Evolutionary conservation across 2,329 filamentous ascomycete species (phyloP).

Genomic region (Fusarium setosum): DNA sequence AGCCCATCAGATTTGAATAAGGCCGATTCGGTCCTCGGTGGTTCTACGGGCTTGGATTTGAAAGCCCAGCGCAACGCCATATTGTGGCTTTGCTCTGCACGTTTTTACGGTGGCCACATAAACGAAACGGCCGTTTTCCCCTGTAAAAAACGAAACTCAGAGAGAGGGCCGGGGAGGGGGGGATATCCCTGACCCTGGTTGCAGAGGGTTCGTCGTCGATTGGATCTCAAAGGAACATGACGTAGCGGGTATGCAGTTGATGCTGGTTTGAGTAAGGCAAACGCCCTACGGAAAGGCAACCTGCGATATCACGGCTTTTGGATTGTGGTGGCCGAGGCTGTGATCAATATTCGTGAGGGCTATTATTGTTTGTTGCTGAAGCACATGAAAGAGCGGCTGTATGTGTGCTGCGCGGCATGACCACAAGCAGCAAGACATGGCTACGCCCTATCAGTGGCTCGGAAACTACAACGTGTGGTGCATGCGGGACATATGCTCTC

Average conservation of each 20-base stretch:
- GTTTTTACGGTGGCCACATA: conserved; percentile 20
- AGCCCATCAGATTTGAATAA: not conserved
- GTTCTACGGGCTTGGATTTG: conserved; percentile 16
- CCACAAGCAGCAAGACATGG: not conserved
- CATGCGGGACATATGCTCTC: not conserved
- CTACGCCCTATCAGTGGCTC: conserved; percentile 1
- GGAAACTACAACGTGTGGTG: conserved; percentile 22
- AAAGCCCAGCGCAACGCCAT: too few relatives aligned
- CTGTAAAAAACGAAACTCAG: conserved; percentile 6
- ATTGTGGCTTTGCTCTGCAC: not conserved
- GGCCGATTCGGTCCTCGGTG: conserved; percentile 26
- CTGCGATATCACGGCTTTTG: too few relatives aligned
- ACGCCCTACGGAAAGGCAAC: not conserved
- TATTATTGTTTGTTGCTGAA: not conserved
- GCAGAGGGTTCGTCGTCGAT: conserved; percentile 4
- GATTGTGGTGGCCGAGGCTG: too few relatives aligned
- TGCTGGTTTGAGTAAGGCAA: conserved; percentile 18
- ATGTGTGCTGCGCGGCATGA: not conserved
- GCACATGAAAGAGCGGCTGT: conserved; percentile 19
- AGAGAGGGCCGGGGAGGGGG: conserved; percentile 13
- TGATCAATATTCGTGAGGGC: too few relatives aligned
- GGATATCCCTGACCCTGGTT: not conserved
- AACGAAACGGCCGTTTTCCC: conserved; percentile 23
- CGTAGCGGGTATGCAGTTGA: conserved; percentile 24
- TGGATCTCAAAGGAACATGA: conserved; percentile 18